These are phyloP conservation scores for Epichloe sibirici DNA, from an alignment of 2,329 filamentous ascomycete genomes.

Conservation along the genomic window DNA sequence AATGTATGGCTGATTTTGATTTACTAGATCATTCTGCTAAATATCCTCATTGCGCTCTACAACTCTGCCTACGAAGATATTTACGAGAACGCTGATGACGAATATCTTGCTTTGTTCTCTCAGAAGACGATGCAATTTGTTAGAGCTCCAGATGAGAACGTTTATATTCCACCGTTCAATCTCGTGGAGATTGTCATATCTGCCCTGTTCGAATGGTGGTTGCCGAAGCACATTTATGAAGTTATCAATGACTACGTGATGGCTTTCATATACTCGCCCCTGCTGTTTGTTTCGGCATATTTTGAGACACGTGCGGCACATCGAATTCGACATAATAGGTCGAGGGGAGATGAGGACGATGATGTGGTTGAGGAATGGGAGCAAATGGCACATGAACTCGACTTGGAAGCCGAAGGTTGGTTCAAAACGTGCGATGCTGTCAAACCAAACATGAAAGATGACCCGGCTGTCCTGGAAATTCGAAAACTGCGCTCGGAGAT, in stretches of 20 bases:
- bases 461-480: slow-evolving; percentile 62
- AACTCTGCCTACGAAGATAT: slow-evolving; percentile 95
- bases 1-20: not conserved
- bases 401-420: slow-evolving; percentile 82
- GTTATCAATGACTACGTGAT: slow-evolving; percentile 81
- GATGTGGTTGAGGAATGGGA: slow-evolving; percentile 90
- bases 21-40: slow-evolving; percentile 60
- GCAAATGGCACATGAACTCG: slow-evolving; percentile 56
- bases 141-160: slow-evolving; percentile 92
- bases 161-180: slow-evolving; percentile 94
- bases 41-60: slow-evolving; percentile 93
- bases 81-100: slow-evolving; percentile 84
- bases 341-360: slow-evolving; percentile 76
- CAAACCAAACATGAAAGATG: slow-evolving; percentile 71
- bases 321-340: slow-evolving; percentile 60
- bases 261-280: slow-evolving; percentile 70
- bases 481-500: slow-evolving; percentile 46
- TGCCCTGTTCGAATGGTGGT: slow-evolving; percentile 88
- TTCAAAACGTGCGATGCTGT: slow-evolving; percentile 62
- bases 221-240: slow-evolving; percentile 62
- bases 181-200: slow-evolving; percentile 76
- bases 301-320: slow-evolving; percentile 55
- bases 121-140: slow-evolving; percentile 97
- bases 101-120: slow-evolving; percentile 85
- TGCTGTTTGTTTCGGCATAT: slow-evolving; percentile 66